Evolutionary conservation across 2,329 filamentous ascomycete species (phyloP).

Genomic region (Xylariaceae sp.): DNA sequence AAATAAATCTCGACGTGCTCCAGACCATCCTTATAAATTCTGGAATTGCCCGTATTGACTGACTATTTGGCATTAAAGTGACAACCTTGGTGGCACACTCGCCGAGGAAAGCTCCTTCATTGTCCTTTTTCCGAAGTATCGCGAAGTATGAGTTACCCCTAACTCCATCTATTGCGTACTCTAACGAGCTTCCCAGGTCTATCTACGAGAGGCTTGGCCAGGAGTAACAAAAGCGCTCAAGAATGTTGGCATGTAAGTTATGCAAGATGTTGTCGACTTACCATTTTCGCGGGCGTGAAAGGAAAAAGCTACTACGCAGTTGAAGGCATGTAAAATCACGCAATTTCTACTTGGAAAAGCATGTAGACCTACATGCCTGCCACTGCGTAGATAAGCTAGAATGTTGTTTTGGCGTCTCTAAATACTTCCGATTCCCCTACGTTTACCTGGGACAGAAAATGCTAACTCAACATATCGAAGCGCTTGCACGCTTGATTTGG

Average conservation of each 20-base stretch:
- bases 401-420: background rate
- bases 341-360: too few species aligned
- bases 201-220: constrained; percentile 77
- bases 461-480: constrained; percentile 9
- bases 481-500: constrained; percentile 85
- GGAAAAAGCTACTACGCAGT: background rate
- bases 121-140: constrained; percentile 85
- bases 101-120: constrained; percentile 88
- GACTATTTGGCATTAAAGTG: constrained; percentile 31
- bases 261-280: background rate
- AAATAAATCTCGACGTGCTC: background rate
- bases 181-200: constrained; percentile 11
- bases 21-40: background rate
- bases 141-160: constrained; percentile 67
- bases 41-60: background rate
- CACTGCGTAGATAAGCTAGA: background rate
- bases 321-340: too few species aligned
- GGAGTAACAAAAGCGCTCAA: constrained; percentile 82
- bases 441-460: background rate
- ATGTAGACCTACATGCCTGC: too few species aligned
- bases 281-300: background rate
- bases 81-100: constrained; percentile 83
- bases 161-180: background rate
- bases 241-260: constrained; percentile 64
- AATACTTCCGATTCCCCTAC: background rate